Conservation (phyloP, 2,329 filamentous ascomycete species). For the Huntiella abstrusa region DNA sequence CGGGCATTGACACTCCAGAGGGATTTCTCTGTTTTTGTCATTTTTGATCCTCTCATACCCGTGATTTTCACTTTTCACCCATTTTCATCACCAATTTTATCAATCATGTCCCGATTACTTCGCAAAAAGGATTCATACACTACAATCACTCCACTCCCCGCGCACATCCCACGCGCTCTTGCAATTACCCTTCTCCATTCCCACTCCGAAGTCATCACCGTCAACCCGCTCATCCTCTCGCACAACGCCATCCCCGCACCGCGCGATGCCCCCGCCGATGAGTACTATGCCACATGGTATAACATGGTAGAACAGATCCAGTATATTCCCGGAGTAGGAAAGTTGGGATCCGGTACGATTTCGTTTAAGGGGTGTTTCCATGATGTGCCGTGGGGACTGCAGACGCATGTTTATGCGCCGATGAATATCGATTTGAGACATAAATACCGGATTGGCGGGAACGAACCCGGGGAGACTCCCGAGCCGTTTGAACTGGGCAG, state of each 20-base stretch:
- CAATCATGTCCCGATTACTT: constrained; percentile 23
- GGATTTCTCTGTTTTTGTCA: background rate
- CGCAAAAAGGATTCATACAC: constrained; percentile 48
- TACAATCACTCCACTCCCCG: constrained; percentile 49
- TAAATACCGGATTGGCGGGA: constrained; percentile 49
- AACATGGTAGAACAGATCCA: constrained; percentile 53
- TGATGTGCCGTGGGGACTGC: constrained; percentile 51
- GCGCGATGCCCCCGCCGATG: constrained; percentile 47
- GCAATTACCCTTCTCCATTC: constrained; percentile 55
- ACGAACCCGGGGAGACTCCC: constrained; percentile 47
- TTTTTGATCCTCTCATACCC: background rate
- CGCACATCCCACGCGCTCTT: constrained; percentile 51
- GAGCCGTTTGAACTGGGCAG: constrained; percentile 43
- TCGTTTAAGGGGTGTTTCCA: constrained; percentile 55
- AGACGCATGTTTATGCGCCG: constrained; percentile 53
- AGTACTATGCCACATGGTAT: constrained; percentile 58
- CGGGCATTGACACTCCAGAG: too few species aligned
- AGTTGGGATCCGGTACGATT: constrained; percentile 44
- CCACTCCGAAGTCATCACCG: constrained; percentile 50
- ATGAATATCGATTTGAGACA: constrained; percentile 48
- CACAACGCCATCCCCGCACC: constrained; percentile 47
- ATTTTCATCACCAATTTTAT: background rate
- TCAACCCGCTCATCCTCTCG: constrained; percentile 48
- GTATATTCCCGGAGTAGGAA: constrained; percentile 46
- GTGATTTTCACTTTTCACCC: background rate